A percentile compares a stretch with the other conserved stretches of the same genome.
phyloP scores from a whole-genome alignment of 2,329 filamentous ascomycete genomes.

The Sclerotinia trifoliorum region DNA sequence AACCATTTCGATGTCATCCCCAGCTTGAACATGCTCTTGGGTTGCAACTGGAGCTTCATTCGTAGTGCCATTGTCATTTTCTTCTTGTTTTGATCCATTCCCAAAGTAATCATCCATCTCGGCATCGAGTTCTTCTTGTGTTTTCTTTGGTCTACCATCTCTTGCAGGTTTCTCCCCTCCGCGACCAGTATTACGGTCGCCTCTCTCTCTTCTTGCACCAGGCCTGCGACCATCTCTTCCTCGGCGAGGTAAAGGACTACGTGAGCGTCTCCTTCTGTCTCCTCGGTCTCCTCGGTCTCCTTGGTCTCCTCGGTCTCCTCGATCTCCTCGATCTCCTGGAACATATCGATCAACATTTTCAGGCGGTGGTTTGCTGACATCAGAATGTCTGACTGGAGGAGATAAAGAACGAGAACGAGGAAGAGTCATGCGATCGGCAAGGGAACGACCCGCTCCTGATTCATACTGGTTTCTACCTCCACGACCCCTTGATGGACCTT shows the following conservation, averaged over 20 bases:
- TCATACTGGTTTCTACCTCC: slow-evolving; percentile 56
- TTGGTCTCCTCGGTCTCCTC: no score
- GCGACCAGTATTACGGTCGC: slow-evolving; percentile 45
- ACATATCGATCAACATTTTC: slow-evolving; percentile 41
- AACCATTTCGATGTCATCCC: slow-evolving; percentile 70
- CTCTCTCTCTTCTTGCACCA: slow-evolving; percentile 42
- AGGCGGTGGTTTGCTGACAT: slow-evolving; percentile 40
- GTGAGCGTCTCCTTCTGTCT: slow-evolving; percentile 46
- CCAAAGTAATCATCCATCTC: slow-evolving; percentile 95
- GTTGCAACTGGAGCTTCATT: slow-evolving; percentile 35
- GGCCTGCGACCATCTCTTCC: slow-evolving; percentile 52
- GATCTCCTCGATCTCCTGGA: slow-evolving; percentile 36
- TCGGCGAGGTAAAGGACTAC: slow-evolving; percentile 58
- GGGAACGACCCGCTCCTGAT: slow-evolving; percentile 53
- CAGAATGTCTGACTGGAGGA: slow-evolving; percentile 43
- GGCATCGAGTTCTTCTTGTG: slow-evolving; percentile 87
- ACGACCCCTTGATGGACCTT: slow-evolving; percentile 44
- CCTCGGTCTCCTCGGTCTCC: no score
- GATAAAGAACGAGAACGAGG: slow-evolving; percentile 64
- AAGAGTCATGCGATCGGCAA: slow-evolving; percentile 59
- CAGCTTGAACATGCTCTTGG: slow-evolving; percentile 38
- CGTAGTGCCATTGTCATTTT: slow-evolving; percentile 36
- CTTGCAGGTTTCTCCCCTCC: slow-evolving; percentile 46
- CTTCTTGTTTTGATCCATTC: slow-evolving; percentile 42
- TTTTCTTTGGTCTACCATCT: slow-evolving; percentile 68